Percentiles rank a stretch among this genome's conserved stretches.
Evolutionary conservation across 2,329 filamentous ascomycete genomes (phyloP).

Genomic region (Hypoxylon sp.): DNA sequence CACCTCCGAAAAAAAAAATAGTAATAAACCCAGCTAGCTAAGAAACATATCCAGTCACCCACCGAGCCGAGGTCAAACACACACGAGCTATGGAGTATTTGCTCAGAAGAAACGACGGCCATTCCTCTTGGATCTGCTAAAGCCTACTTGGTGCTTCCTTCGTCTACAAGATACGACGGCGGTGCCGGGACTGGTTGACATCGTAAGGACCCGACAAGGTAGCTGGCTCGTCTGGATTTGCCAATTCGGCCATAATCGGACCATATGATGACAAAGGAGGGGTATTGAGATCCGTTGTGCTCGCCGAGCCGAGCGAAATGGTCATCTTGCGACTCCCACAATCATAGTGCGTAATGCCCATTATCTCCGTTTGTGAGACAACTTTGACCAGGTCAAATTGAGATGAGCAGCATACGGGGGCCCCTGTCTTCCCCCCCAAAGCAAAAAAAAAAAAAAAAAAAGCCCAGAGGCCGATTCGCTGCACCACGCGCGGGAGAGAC

Average conservation of each 20-base stretch:
- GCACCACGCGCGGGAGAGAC: slow-evolving; percentile 31
- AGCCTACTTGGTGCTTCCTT: slow-evolving; percentile 14
- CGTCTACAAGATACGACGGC: background rate
- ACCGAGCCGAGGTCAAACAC: slow-evolving; percentile 40
- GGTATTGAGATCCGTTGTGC: slow-evolving; percentile 43
- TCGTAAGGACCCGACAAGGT: slow-evolving; percentile 35
- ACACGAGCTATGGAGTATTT: slow-evolving; percentile 38
- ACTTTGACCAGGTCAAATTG: slow-evolving; percentile 51
- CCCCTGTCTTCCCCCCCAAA: slow-evolving; percentile 48
- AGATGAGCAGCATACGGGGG: slow-evolving; percentile 52
- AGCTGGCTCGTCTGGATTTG: slow-evolving; percentile 43
- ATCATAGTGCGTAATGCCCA: slow-evolving; percentile 48
- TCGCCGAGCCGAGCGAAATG: slow-evolving; percentile 47
- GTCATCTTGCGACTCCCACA: slow-evolving; percentile 46
- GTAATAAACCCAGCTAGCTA: slow-evolving; percentile 19
- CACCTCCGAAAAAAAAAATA: slow-evolving; percentile 44
- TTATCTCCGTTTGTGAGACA: slow-evolving; percentile 55
- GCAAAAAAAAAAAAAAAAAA: too few relatives aligned
- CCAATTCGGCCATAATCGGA: slow-evolving; percentile 48
- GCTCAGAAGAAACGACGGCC: slow-evolving; percentile 8
- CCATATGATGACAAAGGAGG: slow-evolving; percentile 49
- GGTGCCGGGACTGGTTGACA: slow-evolving; percentile 3
- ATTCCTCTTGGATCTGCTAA: slow-evolving; percentile 26
- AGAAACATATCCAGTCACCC: slow-evolving; percentile 52
- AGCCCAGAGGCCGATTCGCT: slow-evolving; percentile 46